Conservation (phyloP, 2,329 filamentous ascomycete species). For the Arachnomyces sp. region DNA sequence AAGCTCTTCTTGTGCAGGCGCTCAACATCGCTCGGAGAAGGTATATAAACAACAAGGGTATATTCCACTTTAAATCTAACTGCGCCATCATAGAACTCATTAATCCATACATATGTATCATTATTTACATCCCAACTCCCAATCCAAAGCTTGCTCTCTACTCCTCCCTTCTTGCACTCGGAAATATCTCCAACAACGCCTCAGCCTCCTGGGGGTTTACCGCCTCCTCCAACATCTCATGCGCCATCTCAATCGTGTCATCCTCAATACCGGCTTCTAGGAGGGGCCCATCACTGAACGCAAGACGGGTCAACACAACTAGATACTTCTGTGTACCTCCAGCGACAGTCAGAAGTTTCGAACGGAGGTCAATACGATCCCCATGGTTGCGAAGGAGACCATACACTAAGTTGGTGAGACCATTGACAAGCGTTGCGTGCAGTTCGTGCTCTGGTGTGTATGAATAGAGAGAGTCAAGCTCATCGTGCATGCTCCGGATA, state of each 20-base stretch:
- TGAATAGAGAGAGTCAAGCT: conserved; percentile 56
- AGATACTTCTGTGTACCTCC: conserved; percentile 77
- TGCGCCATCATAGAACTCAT: too few relatives aligned
- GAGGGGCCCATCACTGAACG: conserved; percentile 72
- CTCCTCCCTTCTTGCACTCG: conserved; percentile 27
- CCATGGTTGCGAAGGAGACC: conserved; percentile 56
- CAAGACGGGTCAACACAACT: conserved; percentile 71
- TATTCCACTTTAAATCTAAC: too few relatives aligned
- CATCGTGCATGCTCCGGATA: conserved; percentile 67
- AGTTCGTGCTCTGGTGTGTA: conserved; percentile 38
- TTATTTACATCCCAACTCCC: too few relatives aligned
- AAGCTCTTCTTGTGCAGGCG: too few relatives aligned
- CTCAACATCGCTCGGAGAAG: too few relatives aligned
- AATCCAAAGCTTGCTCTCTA: neutral
- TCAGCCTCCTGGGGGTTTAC: conserved; percentile 74
- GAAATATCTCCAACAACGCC: conserved; percentile 45
- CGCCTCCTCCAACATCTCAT: conserved; percentile 70
- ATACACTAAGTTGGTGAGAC: conserved; percentile 54
- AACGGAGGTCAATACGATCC: conserved; percentile 57
- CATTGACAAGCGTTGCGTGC: conserved; percentile 50
- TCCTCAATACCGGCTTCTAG: conserved; percentile 70
- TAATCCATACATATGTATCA: too few relatives aligned
- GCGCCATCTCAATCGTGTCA: conserved; percentile 72
- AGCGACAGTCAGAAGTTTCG: conserved; percentile 61
- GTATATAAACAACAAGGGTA: too few relatives aligned